phyloP scores from a whole-genome alignment of 352 stramenopile species.

The Thraustochytrium sp. region DNA sequence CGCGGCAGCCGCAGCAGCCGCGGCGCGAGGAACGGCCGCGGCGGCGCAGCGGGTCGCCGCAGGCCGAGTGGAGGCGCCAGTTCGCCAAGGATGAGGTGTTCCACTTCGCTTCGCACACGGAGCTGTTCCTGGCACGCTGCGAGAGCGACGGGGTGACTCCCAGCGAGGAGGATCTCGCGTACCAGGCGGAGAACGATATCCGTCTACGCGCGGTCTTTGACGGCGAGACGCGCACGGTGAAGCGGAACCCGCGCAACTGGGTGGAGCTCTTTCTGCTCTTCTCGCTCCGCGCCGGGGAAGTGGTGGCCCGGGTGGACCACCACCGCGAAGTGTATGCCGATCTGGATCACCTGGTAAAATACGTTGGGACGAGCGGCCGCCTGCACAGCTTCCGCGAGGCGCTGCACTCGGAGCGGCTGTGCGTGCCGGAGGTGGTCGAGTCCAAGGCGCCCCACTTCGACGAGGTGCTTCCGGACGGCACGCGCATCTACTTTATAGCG shows the following conservation, averaged over 20 bases:
- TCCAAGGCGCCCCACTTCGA: neutral
- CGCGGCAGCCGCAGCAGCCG: no score
- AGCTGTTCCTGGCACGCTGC: neutral
- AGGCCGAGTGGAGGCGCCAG: no score
- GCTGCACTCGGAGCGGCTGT: neutral
- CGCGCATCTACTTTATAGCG: neutral
- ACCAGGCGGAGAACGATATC: neutral
- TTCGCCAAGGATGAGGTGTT: neutral
- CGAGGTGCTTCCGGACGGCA: constrained; percentile 1
- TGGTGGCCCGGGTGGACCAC: neutral
- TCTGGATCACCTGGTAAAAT: neutral
- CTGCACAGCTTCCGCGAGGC: neutral
- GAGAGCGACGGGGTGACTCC: neutral
- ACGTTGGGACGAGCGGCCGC: neutral
- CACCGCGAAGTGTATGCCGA: neutral
- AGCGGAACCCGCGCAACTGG: neutral
- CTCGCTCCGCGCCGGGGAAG: neutral
- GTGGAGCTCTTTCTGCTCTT: constrained; percentile 6
- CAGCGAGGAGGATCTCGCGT: neutral
- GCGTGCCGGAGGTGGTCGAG: neutral
- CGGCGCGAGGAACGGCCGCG: no score
- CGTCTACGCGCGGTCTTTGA: neutral
- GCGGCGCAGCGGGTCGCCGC: no score
- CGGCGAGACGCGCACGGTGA: neutral
- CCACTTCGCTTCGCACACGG: neutral